phyloP scores from a whole-genome alignment of 306 rosid species.

The Neltuma alba region DNA sequence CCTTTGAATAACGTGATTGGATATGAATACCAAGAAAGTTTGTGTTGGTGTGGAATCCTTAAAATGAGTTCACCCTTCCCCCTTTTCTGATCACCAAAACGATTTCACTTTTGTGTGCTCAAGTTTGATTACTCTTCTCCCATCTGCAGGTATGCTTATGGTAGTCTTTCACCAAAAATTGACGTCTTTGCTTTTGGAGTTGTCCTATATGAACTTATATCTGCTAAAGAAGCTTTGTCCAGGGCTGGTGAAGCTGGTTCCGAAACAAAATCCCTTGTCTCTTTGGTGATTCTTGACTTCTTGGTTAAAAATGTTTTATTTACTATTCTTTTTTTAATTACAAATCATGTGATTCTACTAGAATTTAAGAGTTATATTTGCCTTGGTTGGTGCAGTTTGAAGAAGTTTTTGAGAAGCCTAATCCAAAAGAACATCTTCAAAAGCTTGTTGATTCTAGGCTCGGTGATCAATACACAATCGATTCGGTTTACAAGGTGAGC shows the following conservation, averaged over 20 bases:
- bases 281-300: constrained; percentile 45
- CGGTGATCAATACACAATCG: constrained; percentile 17
- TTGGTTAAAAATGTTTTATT: neutral
- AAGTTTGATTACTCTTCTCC: neutral
- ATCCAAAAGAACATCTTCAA: constrained; percentile 47
- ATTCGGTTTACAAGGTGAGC: constrained; percentile 63
- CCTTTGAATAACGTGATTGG: neutral
- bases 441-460: constrained; percentile 55
- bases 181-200: constrained; percentile 56
- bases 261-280: constrained; percentile 57
- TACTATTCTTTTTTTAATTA: neutral
- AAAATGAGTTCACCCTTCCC: too few species aligned
- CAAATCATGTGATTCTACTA: neutral
- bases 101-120: too few species aligned
- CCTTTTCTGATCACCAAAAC: too few species aligned
- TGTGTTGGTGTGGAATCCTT: neutral
- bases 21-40: neutral
- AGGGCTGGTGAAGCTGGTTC: constrained; percentile 26
- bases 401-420: constrained; percentile 47
- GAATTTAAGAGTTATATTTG: neutral
- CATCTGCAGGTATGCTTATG: constrained; percentile 36
- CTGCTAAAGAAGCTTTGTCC: constrained; percentile 67
- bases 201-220: constrained; percentile 53
- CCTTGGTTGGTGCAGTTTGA: constrained; percentile 51
- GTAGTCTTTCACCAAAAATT: constrained; percentile 63